These are phyloP conservation scores for Hevea brasiliensis DNA, from an alignment of 345 rosid species.

Conservation along the genomic window DNA sequence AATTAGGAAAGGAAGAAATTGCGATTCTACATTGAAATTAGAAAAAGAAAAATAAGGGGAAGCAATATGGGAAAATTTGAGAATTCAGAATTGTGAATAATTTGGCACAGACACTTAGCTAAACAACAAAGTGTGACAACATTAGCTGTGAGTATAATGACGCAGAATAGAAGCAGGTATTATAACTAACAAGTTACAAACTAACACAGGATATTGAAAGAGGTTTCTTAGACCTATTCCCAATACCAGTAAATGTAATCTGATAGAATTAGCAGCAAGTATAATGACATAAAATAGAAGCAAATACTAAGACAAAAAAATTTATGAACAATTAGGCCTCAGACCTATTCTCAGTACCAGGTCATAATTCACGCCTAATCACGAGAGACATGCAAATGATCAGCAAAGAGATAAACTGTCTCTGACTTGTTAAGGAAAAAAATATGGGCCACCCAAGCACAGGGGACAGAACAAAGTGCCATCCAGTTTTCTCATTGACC, in stretches of 20 bases:
- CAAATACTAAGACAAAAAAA: not conserved
- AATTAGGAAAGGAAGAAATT: not conserved
- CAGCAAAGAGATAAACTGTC: not conserved
- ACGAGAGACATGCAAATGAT: not conserved
- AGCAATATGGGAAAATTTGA: no score
- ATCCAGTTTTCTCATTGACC: not conserved
- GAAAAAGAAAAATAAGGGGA: not conserved
- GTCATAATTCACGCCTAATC: not conserved
- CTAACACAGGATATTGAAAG: no score
- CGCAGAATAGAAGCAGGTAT: no score
- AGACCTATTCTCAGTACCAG: not conserved
- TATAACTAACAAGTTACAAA: no score
- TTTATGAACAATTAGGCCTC: not conserved
- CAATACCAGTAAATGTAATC: no score
- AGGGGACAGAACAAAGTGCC: not conserved
- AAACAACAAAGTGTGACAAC: not conserved
- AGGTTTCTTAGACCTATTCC: no score
- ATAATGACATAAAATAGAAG: no score
- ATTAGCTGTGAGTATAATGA: not conserved
- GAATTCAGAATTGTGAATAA: no score
- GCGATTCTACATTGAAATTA: not conserved
- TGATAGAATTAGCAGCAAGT: no score
- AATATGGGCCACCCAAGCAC: not conserved
- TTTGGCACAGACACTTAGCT: no score
- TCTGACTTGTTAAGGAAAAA: no score